Conservation (phyloP, 805 yeast species). For the Nakazawaea wyomingensis region DNA sequence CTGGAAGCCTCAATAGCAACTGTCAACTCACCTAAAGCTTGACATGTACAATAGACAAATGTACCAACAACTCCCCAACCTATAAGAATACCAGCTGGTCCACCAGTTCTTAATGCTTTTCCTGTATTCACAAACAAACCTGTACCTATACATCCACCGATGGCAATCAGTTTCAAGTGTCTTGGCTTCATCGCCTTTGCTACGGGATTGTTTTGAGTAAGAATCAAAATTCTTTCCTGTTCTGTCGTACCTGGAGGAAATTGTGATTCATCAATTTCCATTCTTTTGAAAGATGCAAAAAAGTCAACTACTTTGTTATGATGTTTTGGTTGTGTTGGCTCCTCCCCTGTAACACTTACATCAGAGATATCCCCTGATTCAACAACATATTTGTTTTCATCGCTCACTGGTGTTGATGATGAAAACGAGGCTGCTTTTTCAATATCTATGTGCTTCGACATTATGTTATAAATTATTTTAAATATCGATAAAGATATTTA, state of each 20-base stretch:
- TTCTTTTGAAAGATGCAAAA: conserved; percentile 12
- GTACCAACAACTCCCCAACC: conserved; percentile 50
- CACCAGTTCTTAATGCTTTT: conserved; percentile 50
- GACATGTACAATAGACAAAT: conserved; percentile 54
- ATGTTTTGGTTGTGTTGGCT: neutral
- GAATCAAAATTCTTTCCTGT: conserved; percentile 9
- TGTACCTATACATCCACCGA: conserved; percentile 66
- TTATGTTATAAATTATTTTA: neutral
- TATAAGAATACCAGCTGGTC: conserved; percentile 59
- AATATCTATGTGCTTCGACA: conserved; percentile 4
- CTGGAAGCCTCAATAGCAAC: conserved; percentile 49
- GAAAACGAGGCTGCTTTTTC: conserved; percentile 1
- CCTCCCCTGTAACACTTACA: neutral
- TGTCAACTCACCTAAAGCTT: conserved; percentile 57
- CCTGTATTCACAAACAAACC: conserved; percentile 69
- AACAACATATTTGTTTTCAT: neutral
- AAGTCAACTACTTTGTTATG: neutral
- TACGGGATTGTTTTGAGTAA: conserved; percentile 22
- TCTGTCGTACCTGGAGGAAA: conserved; percentile 13
- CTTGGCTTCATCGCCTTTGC: conserved; percentile 40
- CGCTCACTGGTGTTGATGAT: neutral
- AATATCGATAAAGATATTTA: too few relatives aligned
- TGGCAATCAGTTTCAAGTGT: conserved; percentile 62
- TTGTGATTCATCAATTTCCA: conserved; percentile 5
- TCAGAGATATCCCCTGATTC: conserved; percentile 11